phyloP scores from a whole-genome alignment of 768 basidiomycete genomes.

The Paxillus ammoniavirescens region DNA sequence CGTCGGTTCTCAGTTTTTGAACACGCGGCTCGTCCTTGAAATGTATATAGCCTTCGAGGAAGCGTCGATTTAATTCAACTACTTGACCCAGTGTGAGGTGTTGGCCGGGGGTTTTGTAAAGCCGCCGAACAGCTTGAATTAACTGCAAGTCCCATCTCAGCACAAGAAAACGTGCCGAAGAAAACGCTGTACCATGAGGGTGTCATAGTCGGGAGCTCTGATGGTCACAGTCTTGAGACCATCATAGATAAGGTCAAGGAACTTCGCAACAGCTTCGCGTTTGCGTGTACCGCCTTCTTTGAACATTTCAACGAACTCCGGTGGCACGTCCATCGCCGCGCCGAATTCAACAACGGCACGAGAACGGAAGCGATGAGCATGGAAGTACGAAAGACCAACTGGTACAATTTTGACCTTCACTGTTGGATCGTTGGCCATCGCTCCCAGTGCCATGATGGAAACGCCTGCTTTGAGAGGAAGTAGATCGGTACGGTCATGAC shows the following conservation, averaged over 20 bases:
- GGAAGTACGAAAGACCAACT: slow-evolving; percentile 74
- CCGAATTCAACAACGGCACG: slow-evolving; percentile 98
- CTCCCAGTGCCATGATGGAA: slow-evolving; percentile 96
- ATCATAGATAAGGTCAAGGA: slow-evolving; percentile 90
- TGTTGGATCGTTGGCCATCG: slow-evolving; percentile 88
- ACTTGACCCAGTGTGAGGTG: slow-evolving; percentile 93
- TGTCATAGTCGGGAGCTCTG: slow-evolving; percentile 95
- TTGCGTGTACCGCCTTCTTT: slow-evolving; percentile 86
- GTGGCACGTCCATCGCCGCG: slow-evolving; percentile 86
- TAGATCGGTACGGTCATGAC: slow-evolving; percentile 95
- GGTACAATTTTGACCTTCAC: slow-evolving; percentile 91
- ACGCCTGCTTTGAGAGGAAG: slow-evolving; percentile 97
- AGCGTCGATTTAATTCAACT: slow-evolving; percentile 89
- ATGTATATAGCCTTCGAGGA: slow-evolving; percentile 88
- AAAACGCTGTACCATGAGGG: slow-evolving; percentile 77
- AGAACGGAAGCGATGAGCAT: slow-evolving; percentile 86
- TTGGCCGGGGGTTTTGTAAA: slow-evolving; percentile 94
- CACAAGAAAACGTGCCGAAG: background rate
- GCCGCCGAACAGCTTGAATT: slow-evolving; percentile 89
- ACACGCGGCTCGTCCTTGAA: slow-evolving; percentile 93
- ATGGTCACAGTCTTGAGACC: slow-evolving; percentile 94
- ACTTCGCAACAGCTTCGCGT: slow-evolving; percentile 83
- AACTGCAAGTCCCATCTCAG: slow-evolving; percentile 48
- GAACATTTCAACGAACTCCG: slow-evolving; percentile 85
- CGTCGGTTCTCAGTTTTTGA: slow-evolving; percentile 72